Base-by-base conservation (phyloP, 1,284 basidiomycete genomes). In the Heterobasidion annosum region DNA sequence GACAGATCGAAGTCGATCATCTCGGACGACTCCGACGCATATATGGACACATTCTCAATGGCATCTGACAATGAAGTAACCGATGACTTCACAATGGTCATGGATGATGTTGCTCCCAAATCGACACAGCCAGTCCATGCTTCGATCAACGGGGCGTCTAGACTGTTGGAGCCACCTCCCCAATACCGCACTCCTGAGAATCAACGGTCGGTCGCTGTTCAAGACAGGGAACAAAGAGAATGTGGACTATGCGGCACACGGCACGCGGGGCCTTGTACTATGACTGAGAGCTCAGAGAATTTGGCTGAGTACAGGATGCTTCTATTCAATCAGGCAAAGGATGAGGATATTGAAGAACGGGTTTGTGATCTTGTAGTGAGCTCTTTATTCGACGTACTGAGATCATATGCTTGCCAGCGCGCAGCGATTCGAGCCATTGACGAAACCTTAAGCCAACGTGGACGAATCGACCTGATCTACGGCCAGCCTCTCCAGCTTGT, bases 381-480 rank as follows among this genome's bases (percentile, higher is more conserved):
- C 52, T 35, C 15, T 12, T 55, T 13, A 34, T 35, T 34, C 18
- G 25, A 25, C 55, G 51, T 49, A 51, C 46, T 55, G 54, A 45
- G 49, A 35, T 61, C 15, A 62, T 53, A 42, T 48, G 43, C 54
- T 57, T 16, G 46, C n/a, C 58, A 88, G 85, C 71, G 66, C 59
- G 77, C 74, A 48, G 86, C 87, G 9, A 77, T 90, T 51, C 68
- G 70, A 44, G 77, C 79, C 2, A 88, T 90, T 58, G 86, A 89
- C 56, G 73, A 80, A 59, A 73, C 78, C 0, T 69, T 90, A 15
- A 64, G 73, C 57, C 62, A 68, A 51, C 77, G 83, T 9, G 81
- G 82, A 3, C 72, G 81, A 50, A 65, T 77, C 2, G 65, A 74
- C 53, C 65, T 87, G 33, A 76, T 88, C 54, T 69, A 67, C 45